Evolutionary conservation across 768 basidiomycete species (phyloP), one percentile per base, ranked within the genome.

Genomic region (Lentinus brumalis): DNA sequence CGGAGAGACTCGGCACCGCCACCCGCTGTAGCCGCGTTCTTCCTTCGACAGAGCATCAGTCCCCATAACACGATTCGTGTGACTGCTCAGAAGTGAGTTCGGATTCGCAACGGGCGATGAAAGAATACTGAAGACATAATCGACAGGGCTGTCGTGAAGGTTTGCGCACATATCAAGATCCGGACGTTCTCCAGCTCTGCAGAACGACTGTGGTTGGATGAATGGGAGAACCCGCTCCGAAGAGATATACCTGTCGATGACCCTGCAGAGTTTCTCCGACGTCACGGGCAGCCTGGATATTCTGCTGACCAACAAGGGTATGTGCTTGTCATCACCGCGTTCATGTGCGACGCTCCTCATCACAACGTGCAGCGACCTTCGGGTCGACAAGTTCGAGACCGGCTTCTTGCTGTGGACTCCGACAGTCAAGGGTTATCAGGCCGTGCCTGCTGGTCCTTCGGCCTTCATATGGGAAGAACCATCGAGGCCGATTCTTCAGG

Each of bases 401-500:
- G 94, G 94, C 2, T 95, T 94, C 77, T 72, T 95, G 53, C 75
- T 84, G 3, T 95, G 94, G 92, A 74, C 81, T 26, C 71, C 81
- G 62, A 79, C 77, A 39, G 76, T 92, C 52, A 86, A 87, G 66
- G 88, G 79, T 15, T 93, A 92, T 68, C 70, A 62, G 35, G 69
- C 76, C 30, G 72, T 78, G 2, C 65, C 71, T 6, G 76, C 76
- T 5, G 74, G 76, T n/a, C 62, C 74, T 12, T 70, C 75, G 14
- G 66, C 77, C 1, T 69, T 85, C 30, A 59, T 66, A 31, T 89
- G 90, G 85, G 87, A 91, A 45, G 30, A 68, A 4, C 73, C 71
- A 4, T 89, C 88, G 1, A 71, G 76, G 45, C 73, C 81, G 9
- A 76, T 75, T 31, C 73, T 94, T 10, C 69, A 79, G 26, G 81